These are phyloP conservation scores for Oryza brachyantha DNA, from an alignment of 176 grass and related monocot genomes.

Conservation along the genomic window DNA sequence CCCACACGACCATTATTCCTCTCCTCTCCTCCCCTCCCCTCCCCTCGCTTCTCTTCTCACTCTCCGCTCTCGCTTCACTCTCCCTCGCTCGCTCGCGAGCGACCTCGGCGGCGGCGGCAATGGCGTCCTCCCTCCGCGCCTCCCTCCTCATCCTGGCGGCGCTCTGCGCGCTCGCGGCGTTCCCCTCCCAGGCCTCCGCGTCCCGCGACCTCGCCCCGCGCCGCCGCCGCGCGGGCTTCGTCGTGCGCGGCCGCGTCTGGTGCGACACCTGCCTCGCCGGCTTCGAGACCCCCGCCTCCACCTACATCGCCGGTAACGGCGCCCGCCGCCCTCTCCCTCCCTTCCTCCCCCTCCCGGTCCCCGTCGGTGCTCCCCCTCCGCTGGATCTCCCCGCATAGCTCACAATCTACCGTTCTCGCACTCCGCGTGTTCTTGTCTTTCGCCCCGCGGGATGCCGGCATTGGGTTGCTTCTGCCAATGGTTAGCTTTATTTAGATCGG, in stretches of 20 bases:
- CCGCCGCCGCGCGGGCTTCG: conserved; percentile 33
- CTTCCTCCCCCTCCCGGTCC: background rate
- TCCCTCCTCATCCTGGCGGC: conserved; percentile 4
- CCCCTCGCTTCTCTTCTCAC: too few species aligned
- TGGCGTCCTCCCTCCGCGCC: conserved; percentile 24
- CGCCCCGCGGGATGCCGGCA: background rate
- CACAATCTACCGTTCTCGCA: too few species aligned
- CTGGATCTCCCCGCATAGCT: too few species aligned
- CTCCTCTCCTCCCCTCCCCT: too few species aligned
- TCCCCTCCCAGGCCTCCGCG: conserved; percentile 6
- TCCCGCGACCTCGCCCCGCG: conserved; percentile 28
- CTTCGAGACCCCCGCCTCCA: conserved; percentile 89
- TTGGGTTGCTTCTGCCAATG: background rate
- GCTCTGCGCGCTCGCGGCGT: conserved; percentile 6
- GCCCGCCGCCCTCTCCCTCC: background rate
- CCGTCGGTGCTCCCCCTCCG: background rate
- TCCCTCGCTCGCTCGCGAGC: background rate
- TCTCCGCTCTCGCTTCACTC: background rate
- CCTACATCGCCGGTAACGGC: conserved; percentile 68
- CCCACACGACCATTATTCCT: conserved; percentile 7
- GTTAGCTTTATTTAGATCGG: background rate
- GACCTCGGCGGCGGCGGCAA: background rate
- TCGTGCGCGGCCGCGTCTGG: conserved; percentile 81
- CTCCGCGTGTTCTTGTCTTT: too few species aligned
- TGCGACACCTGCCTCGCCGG: conserved; percentile 84